Conservation (phyloP, 2,329 filamentous ascomycete species). For the Myrmaecium sp. region DNA sequence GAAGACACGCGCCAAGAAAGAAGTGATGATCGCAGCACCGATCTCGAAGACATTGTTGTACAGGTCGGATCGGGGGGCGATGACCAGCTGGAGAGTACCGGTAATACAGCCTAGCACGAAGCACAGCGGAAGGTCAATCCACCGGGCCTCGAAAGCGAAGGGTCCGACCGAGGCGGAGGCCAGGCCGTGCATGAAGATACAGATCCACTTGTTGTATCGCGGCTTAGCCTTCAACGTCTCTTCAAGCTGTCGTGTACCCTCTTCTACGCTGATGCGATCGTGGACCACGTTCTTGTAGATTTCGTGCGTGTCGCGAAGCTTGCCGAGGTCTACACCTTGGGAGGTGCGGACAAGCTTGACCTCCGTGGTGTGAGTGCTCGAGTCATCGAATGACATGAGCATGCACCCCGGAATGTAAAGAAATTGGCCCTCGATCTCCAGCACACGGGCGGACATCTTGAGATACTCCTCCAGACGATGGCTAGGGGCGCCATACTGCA, state of each 20-base stretch:
- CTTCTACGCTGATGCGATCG: constrained; percentile 55
- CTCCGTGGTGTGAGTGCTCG: constrained; percentile 57
- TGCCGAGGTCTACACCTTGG: constrained; percentile 58
- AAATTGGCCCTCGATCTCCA: constrained; percentile 80
- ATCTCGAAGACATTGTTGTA: constrained; percentile 40
- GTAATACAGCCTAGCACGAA: constrained; percentile 62
- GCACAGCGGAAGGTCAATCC: constrained; percentile 61
- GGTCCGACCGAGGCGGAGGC: constrained; percentile 62
- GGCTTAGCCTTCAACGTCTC: constrained; percentile 41
- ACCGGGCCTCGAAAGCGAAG: constrained; percentile 61
- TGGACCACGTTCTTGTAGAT: constrained; percentile 74
- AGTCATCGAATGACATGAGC: constrained; percentile 80
- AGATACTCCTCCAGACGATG: constrained; percentile 87
- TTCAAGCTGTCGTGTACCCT: constrained; percentile 46
- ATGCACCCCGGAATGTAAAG: constrained; percentile 84
- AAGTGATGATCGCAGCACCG: constrained; percentile 30
- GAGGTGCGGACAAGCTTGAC: constrained; percentile 54
- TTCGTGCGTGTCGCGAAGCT: constrained; percentile 55
- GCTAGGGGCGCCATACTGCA: constrained; percentile 80
- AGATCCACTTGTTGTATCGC: constrained; percentile 32
- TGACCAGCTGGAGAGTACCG: constrained; percentile 55
- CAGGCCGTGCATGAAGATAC: constrained; percentile 54
- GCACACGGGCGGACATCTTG: constrained; percentile 72
- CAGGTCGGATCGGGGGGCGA: constrained; percentile 57
- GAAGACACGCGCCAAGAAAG: constrained; percentile 31